Conservation (phyloP, 2,329 filamentous ascomycete genomes). For the Cercospora beticola region DNA sequence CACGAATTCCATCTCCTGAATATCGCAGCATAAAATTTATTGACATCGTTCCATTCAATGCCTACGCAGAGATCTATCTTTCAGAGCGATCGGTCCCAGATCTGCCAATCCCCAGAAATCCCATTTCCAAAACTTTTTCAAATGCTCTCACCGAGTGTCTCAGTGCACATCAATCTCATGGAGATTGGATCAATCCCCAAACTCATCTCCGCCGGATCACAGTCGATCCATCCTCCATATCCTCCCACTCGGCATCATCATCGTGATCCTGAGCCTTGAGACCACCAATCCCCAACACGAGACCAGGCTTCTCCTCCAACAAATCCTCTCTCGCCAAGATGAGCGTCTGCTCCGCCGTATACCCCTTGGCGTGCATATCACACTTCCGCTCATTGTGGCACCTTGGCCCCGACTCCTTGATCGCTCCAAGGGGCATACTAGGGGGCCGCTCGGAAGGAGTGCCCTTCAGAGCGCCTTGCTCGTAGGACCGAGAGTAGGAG, state of each 20-base stretch:
- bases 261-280: not conserved
- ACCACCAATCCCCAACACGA: not conserved
- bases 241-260: not conserved
- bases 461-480: not conserved
- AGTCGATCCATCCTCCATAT: not conserved
- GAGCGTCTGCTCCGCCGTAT: not conserved
- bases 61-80: not conserved
- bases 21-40: not conserved
- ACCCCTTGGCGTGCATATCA: not conserved
- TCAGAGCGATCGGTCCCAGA: not conserved
- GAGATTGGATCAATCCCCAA: not conserved
- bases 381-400: not conserved
- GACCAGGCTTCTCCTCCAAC: not conserved
- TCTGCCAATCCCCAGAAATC: not conserved
- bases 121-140: not conserved
- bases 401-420: not conserved
- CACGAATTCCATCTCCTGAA: not conserved
- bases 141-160: not conserved
- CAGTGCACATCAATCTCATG: not conserved
- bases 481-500: not conserved
- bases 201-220: not conserved
- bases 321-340: not conserved
- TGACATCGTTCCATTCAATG: not conserved
- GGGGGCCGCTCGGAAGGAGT: not conserved
- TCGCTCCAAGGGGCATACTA: not conserved